Conservation (phyloP, 2,329 filamentous ascomycete species). For the Boeremia exigua region DNA sequence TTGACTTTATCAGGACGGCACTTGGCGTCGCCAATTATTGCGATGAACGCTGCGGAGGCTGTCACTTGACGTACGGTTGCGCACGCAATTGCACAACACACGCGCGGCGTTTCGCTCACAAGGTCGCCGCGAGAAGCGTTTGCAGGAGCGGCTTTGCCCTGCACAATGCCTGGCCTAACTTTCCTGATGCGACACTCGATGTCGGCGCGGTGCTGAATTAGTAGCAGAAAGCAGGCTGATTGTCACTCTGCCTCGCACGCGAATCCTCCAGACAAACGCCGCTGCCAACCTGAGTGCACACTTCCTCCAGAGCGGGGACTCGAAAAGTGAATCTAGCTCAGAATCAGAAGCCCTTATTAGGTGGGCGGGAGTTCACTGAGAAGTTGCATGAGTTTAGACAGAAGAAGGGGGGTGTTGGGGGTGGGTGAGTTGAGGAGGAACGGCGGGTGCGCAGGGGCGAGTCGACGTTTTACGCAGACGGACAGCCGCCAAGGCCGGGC, state of each 20-base stretch:
- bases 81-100: conserved; percentile 43
- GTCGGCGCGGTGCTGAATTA: conserved; percentile 42
- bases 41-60: conserved; percentile 40
- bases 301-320: conserved; percentile 41
- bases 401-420: conserved; percentile 32
- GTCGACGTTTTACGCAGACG: conserved; percentile 30
- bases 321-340: conserved; percentile 42
- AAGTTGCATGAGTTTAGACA: conserved; percentile 43
- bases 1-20: conserved; percentile 39
- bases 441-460: conserved; percentile 31
- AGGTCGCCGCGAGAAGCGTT: conserved; percentile 25
- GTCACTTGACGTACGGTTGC: conserved; percentile 45
- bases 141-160: conserved; percentile 28
- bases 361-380: conserved; percentile 46
- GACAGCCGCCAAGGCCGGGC: conserved; percentile 24
- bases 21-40: conserved; percentile 43
- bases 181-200: conserved; percentile 31
- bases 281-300: conserved; percentile 41
- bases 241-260: conserved; percentile 41
- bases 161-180: conserved; percentile 30
- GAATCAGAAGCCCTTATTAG: conserved; percentile 49
- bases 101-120: conserved; percentile 22
- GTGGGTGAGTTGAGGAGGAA: conserved; percentile 35
- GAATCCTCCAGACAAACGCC: conserved; percentile 36
- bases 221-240: conserved; percentile 39